phyloP scores from a whole-genome alignment of 2,329 filamentous ascomycete species.

The Sporothrix globosa region DNA sequence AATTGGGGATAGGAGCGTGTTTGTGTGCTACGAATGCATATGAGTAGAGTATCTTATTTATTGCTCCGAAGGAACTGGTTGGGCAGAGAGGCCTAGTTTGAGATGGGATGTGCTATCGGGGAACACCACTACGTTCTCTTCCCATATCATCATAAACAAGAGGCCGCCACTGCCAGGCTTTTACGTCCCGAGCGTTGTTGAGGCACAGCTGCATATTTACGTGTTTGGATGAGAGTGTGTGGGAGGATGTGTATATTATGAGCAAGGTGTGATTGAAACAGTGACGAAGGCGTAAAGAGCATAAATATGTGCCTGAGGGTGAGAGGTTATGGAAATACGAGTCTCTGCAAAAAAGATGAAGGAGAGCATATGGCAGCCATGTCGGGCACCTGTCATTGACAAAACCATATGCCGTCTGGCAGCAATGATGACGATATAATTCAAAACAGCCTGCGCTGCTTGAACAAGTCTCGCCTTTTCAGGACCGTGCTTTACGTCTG shows the following conservation, averaged over 20 bases:
- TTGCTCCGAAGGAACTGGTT: slow-evolving; percentile 8
- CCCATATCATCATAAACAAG: neutral
- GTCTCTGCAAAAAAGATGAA: neutral
- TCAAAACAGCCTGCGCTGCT: neutral
- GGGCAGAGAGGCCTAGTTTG: neutral
- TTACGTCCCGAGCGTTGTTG: neutral
- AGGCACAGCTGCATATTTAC: slow-evolving; percentile 24
- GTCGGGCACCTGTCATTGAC: slow-evolving; percentile 1
- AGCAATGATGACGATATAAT: neutral
- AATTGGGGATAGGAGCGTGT: neutral
- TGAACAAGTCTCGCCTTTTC: neutral
- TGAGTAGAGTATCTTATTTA: neutral
- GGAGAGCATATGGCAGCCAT: neutral
- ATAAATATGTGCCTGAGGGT: too few species aligned
- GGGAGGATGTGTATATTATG: neutral
- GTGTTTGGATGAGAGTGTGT: slow-evolving; percentile 24
- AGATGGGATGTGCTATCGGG: neutral
- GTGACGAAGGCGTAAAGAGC: neutral
- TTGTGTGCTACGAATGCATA: slow-evolving; percentile 7
- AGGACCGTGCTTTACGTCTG: too few species aligned
- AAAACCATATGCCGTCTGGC: neutral
- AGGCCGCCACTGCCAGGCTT: slow-evolving; percentile 9
- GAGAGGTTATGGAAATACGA: neutral
- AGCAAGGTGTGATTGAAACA: neutral
- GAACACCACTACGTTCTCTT: neutral